Evolutionary conservation across 805 yeast species (phyloP), one percentile per base, ranked within the genome.

Genomic region (Isabelozyma heimii): DNA sequence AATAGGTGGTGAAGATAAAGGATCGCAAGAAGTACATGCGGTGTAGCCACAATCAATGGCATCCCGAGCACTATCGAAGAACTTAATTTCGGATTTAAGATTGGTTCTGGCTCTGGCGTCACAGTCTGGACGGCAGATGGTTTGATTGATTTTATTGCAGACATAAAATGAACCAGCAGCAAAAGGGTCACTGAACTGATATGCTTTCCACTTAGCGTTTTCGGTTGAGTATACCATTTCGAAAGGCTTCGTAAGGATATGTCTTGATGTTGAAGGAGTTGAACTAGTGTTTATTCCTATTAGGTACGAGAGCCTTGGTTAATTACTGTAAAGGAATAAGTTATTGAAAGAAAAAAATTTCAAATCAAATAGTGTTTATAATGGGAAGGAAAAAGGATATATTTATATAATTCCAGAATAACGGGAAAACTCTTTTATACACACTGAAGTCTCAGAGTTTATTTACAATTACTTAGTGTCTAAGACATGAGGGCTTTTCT

Each of bases 71-170:
- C 65, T 55, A 44, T 66, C 70, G 14, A 76, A 70, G 57, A 83
- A 82, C 28, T 60, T 57, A 43, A 82, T 71, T 33, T 80, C 83
- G 37, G 69, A 52, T 56, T 72, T 67, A 55, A 78, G 62, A 56
- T 73, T 70, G 50, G 75, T 67, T 26, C 69, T 67, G 26, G 73
- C 71, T 38, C 74, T 66, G 10, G 70, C 60, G 65, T 82, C 88
- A 63, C 91, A 86, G 58, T 82, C 85, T 5, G 91, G 90, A 44
- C 89, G 80, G 55, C 91, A 85, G 45, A 79, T 76, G n/a, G 58
- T 54, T 47, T 69, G 69, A 24, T 64, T 63, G 28, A 66, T 61
- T 49, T 69, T 69, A 60, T 77, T 75, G 56, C 82, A 74, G 17
- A 82, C 85, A 44, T 72, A 66, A 54, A 85, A 85, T 24, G 80